Evolutionary conservation across 345 rosid genomes (phyloP), one percentile per base, ranked within the genome.

Genomic region (Camelina sativa): DNA sequence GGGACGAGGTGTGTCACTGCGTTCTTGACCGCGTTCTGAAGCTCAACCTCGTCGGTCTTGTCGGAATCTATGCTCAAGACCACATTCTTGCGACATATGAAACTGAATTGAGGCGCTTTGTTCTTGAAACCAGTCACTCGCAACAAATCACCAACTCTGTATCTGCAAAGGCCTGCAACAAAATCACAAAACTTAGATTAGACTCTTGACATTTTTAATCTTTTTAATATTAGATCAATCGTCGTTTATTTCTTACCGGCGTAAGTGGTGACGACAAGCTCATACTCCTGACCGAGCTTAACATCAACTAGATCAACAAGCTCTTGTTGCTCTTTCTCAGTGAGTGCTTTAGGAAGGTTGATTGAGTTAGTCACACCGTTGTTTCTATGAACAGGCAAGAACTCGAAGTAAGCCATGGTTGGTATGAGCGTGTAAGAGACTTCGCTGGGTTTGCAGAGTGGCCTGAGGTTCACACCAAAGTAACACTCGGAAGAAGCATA

Each of bases 401-500:
- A 93, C 83, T 93, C 98, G 43, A 91, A 93, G 62, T 93, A 93
- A 77, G 92, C 98, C 98, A 93, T 93, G 71, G 86, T 81, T 62
- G 98, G 98, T 58, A 93, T 84, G 52, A 93, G 87, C 55, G 98
- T 93, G 69, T 93, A 93, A 22, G 97, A 84, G 41, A 93, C 98
- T 62, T 93, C 93, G 65, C 92, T 89, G 8, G 98, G 98, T 67
- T 88, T 84, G 82, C 96, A 82, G 17, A 93, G 83, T 38, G 98
- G 97, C 28, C 86, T 81, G 12, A 93, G 84, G 74, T 93, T 93
- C 75, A 93, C 88, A 16, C 98, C 98, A 62, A 93, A 93, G 68
- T 93, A 93, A 84, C 98, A 93, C 83, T 93, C 98, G 1, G 97
- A 92, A 12, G 99, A 95, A 44, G 97, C 99, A 80, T 95, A 95